Evolutionary conservation across 371 early-diverging fungal genomes (phyloP).

Genomic region (Haplosporangium sp.): DNA sequence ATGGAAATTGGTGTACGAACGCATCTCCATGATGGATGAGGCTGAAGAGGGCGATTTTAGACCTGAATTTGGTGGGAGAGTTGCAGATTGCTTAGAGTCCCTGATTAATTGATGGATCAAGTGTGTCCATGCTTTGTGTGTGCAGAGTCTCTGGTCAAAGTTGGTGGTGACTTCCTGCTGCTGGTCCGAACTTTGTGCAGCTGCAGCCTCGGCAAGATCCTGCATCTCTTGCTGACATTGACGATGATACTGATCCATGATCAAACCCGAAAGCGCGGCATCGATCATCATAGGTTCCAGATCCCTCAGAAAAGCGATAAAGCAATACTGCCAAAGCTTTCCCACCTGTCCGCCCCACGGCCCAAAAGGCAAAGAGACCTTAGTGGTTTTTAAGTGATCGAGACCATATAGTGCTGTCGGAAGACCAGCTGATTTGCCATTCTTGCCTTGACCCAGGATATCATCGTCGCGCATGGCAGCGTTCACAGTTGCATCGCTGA

Average conservation of each 20-base stretch:
- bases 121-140: conserved; percentile 35
- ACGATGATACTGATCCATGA: conserved; percentile 49
- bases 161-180: conserved; percentile 7
- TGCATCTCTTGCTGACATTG: conserved; percentile 40
- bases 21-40: conserved; percentile 39
- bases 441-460: neutral
- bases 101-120: conserved; percentile 29
- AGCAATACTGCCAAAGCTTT: conserved; percentile 51
- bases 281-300: conserved; percentile 51
- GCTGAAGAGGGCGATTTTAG: neutral
- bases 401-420: conserved; percentile 34
- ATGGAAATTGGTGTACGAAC: conserved; percentile 47
- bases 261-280: conserved; percentile 41
- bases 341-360: conserved; percentile 50
- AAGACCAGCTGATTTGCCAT: neutral
- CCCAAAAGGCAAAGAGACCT: conserved; percentile 42
- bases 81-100: conserved; percentile 25
- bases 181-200: neutral
- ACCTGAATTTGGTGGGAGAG: neutral
- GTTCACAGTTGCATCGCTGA: conserved; percentile 25
- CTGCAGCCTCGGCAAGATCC: conserved; percentile 11
- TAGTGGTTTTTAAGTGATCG: conserved; percentile 22
- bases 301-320: conserved; percentile 28
- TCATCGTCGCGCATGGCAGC: conserved; percentile 1
- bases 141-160: conserved; percentile 35